phyloP scores from a whole-genome alignment of 2,329 filamentous ascomycete genomes.

The Fusarium gaditjirri region DNA sequence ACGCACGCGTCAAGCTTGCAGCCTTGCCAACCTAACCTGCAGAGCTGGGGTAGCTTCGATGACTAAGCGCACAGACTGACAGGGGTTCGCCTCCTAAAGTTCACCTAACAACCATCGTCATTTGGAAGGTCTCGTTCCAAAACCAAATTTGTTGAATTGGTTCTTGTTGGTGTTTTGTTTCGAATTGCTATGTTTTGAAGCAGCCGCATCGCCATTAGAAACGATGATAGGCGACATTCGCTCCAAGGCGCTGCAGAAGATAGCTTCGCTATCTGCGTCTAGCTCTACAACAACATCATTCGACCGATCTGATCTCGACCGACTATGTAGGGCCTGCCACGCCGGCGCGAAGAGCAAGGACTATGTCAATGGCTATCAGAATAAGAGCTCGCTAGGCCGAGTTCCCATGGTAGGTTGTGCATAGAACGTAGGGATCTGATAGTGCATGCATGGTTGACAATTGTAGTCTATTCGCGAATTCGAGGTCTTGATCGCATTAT shows the following conservation, averaged over 20 bases:
- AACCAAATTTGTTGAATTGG: conserved; percentile 34
- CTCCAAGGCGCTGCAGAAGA: conserved; percentile 71
- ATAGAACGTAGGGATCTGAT: neutral
- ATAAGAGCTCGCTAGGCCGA: conserved; percentile 59
- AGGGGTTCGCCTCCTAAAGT: conserved; percentile 42
- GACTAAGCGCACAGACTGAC: conserved; percentile 52
- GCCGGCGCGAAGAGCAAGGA: conserved; percentile 57
- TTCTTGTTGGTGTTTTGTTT: conserved; percentile 6
- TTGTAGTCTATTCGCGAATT: conserved; percentile 85
- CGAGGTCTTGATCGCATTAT: conserved; percentile 89
- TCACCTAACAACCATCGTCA: conserved; percentile 36
- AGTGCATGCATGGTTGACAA: conserved; percentile 31
- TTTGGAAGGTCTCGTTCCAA: conserved; percentile 26
- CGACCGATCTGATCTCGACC: conserved; percentile 72
- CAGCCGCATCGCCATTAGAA: neutral
- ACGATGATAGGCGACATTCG: conserved; percentile 67
- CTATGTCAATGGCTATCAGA: conserved; percentile 59
- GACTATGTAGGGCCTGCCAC: conserved; percentile 68
- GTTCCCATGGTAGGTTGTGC: conserved; percentile 68
- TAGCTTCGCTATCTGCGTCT: conserved; percentile 70
- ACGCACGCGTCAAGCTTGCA: conserved; percentile 60
- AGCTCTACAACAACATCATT: conserved; percentile 62
- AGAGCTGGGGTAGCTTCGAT: conserved; percentile 51
- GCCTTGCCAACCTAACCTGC: conserved; percentile 56
- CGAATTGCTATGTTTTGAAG: conserved; percentile 7